Conservation (phyloP, 805 yeast species). For the Teunomyces atbi region DNA sequence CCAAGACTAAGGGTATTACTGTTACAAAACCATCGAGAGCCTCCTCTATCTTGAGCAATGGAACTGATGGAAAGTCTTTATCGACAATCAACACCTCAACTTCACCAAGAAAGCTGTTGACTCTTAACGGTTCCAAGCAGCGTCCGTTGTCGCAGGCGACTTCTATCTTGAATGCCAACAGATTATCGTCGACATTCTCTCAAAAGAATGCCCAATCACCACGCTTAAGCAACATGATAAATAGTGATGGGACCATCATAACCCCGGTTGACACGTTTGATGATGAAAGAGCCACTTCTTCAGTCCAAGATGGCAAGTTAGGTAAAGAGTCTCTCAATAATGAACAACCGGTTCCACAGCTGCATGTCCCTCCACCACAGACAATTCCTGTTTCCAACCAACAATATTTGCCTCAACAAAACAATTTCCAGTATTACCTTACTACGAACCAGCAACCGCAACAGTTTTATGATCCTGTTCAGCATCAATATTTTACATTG, state of each 20-base stretch:
- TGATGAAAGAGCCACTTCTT: conserved; percentile 1
- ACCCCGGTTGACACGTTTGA: conserved; percentile 35
- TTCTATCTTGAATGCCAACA: conserved; percentile 19
- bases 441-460: conserved; percentile 31
- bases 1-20: conserved; percentile 18
- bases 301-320: not conserved
- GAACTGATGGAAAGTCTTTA: conserved; percentile 15
- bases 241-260: conserved; percentile 45
- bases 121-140: conserved; percentile 10
- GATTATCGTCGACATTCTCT: conserved; percentile 40
- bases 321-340: not conserved
- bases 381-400: conserved; percentile 6
- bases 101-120: conserved; percentile 3
- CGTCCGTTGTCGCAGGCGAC: conserved; percentile 24
- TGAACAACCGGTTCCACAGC: not conserved
- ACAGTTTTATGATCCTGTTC: conserved; percentile 44
- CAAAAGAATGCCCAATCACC: conserved; percentile 35
- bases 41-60: conserved; percentile 16
- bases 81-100: conserved; percentile 12
- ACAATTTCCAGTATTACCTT: conserved; percentile 13
- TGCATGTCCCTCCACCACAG: conserved; percentile 5
- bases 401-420: conserved; percentile 7
- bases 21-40: conserved; percentile 15
- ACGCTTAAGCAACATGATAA: conserved; percentile 38
- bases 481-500: conserved; percentile 42